Evolutionary conservation across 352 stramenopile genomes (phyloP), one percentile per base, ranked within the genome.

Genomic region (Pythium volutum): DNA sequence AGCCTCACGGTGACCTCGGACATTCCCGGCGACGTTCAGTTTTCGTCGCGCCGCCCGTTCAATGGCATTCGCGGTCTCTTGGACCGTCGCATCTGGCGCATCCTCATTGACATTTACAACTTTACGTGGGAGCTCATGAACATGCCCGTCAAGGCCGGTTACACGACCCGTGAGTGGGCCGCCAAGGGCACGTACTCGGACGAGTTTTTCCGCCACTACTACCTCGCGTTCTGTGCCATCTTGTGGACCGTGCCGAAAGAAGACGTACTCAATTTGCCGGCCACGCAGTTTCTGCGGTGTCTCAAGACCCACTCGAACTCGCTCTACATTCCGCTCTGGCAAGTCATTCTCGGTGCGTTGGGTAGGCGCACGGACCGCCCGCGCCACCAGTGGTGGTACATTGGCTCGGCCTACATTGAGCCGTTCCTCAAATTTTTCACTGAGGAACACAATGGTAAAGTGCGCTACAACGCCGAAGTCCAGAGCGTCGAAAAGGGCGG

Each of bases 121-220:
- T 95, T 95, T 54, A 95, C 85, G 26, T 86, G 87, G 79, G 81
- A 95, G 63, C 75, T 95, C 57, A 87, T 91, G 77, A 86, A 70
- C 14, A 90, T 93, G 83, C 83, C 84, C 2, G 79, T 91, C 25
- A 91, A 91, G 68, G 73, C 75, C 33, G 57, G 75, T 34, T 77
- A 90, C 43, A 90, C 85, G 18, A 95, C 85, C 20, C 78, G 77
- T 56, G 85, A 93, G 53, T 95, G 85, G 85, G 73, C 81, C 46
- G 69, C 69, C 43, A 72, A 76, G 64, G 64, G 78, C 57, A 75
- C 73, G 49, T 95, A 92, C 82, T 95, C 85, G 63, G 50, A 74
- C 29, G 82, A 91, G 69, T 95, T 95, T 64, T 88, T 93, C 73
- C 85, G 85, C 62, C 83, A 93, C 70, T 95, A 95, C 77, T 95